A percentile compares a stretch with the other conserved stretches of the same genome.
Evolutionary conservation across 2,329 filamentous ascomycete genomes (phyloP).

Genomic region (Aspergillus sp.): DNA sequence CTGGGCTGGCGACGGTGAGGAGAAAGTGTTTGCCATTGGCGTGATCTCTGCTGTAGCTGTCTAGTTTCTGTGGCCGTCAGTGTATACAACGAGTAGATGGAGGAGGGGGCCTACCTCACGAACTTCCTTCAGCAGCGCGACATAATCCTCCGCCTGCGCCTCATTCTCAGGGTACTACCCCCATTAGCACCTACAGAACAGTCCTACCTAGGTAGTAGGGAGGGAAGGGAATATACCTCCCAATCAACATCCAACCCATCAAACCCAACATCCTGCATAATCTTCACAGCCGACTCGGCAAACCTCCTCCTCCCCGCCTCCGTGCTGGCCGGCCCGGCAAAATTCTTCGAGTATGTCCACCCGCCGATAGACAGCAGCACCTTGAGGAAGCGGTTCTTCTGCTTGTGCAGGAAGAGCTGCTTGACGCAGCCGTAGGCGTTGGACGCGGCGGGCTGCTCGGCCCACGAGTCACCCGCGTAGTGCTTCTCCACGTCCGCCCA

Average conservation of each 20-base stretch:
- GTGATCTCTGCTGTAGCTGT: constrained; percentile 40
- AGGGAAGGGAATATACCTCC: constrained; percentile 27
- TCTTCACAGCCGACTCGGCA: constrained; percentile 65
- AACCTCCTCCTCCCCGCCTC: constrained; percentile 61
- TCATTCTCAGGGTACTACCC: constrained; percentile 33
- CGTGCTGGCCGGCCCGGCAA: constrained; percentile 64
- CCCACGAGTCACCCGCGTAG: constrained; percentile 65
- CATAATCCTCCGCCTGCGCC: constrained; percentile 34
- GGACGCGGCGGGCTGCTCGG: constrained; percentile 61
- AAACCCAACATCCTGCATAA: constrained; percentile 77
- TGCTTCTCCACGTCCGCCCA: constrained; percentile 70
- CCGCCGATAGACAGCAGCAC: constrained; percentile 80
- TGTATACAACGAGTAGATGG: neutral
- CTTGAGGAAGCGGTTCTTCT: constrained; percentile 73
- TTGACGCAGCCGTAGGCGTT: constrained; percentile 78
- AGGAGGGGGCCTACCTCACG: constrained; percentile 28
- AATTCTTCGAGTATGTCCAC: constrained; percentile 75
- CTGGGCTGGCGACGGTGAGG: constrained; percentile 48
- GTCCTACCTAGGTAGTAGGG: neutral
- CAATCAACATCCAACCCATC: constrained; percentile 46
- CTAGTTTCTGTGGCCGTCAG: constrained; percentile 31
- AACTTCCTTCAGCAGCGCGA: constrained; percentile 32
- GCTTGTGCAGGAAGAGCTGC: constrained; percentile 74
- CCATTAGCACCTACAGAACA: neutral
- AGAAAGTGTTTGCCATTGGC: constrained; percentile 43